Conservation (phyloP, 768 basidiomycete species). For the Amanita rubescens region DNA sequence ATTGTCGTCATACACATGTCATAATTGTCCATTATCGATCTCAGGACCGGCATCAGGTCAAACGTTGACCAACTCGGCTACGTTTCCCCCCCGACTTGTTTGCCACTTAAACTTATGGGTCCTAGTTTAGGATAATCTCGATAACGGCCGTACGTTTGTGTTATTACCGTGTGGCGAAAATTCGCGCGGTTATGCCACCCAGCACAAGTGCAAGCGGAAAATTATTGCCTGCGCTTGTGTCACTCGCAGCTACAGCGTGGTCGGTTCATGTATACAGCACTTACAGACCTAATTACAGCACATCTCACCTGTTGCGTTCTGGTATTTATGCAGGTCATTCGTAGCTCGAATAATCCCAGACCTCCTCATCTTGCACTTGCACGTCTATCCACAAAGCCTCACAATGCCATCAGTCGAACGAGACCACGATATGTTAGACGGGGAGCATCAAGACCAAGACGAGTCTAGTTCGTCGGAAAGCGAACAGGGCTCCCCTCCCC, state of each 20-base stretch:
- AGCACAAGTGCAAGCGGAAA: background rate
- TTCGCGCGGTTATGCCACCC: background rate
- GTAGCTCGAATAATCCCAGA: background rate
- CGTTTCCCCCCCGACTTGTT: background rate
- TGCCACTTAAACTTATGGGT: conserved; percentile 5
- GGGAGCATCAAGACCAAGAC: background rate
- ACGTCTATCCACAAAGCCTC: background rate
- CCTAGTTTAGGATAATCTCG: conserved; percentile 1
- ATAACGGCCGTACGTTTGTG: background rate
- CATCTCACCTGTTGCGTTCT: background rate
- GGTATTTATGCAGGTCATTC: conserved; percentile 2
- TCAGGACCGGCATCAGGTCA: conserved; percentile 2
- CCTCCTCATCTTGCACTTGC: background rate
- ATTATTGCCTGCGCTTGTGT: conserved; percentile 5
- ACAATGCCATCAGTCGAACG: background rate
- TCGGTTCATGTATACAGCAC: background rate
- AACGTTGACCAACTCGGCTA: conserved; percentile 3
- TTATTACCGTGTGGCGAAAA: background rate
- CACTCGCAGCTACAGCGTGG: conserved; percentile 9
- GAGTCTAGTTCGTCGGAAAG: conserved; percentile 2
- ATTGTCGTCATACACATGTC: conserved; percentile 4
- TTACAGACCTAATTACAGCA: background rate
- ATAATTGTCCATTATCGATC: background rate
- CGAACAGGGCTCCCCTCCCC: conserved; percentile 1
- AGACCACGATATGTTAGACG: background rate